Percentiles rank a stretch among this genome's conserved stretches.
Evolutionary conservation across 495 filamentous ascomycete species (phyloP).

Genomic region (Hyaloscypha variabilis): DNA sequence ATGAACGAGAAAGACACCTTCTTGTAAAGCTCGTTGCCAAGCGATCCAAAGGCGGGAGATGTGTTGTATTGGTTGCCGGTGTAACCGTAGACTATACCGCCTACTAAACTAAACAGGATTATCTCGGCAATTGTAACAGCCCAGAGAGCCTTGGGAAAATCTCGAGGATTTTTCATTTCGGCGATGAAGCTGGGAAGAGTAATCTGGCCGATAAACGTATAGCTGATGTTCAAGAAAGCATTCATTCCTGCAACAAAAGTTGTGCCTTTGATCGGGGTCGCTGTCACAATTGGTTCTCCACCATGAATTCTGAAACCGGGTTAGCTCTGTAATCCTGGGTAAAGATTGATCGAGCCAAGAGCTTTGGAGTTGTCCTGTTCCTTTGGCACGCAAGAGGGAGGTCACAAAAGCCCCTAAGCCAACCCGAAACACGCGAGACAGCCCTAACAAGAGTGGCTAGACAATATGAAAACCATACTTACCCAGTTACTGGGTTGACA

Average conservation of each 20-base stretch:
- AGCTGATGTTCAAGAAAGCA: conserved; percentile 87
- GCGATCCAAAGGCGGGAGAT: conserved; percentile 78
- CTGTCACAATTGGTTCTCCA: conserved; percentile 64
- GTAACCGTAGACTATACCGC: conserved; percentile 75
- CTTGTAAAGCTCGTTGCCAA: conserved; percentile 70
- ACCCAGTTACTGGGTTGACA: conserved; percentile 36
- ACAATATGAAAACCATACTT: not conserved
- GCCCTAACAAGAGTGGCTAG: too few species aligned
- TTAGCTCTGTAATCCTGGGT: not conserved
- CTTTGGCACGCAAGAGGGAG: not conserved
- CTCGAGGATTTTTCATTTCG: conserved; percentile 83
- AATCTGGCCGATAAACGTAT: conserved; percentile 93
- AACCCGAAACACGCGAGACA: not conserved
- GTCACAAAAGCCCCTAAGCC: not conserved
- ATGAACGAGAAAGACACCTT: conserved; percentile 90
- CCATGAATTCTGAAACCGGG: conserved; percentile 26
- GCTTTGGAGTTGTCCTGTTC: not conserved
- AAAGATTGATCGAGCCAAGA: not conserved
- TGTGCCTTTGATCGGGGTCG: conserved; percentile 67
- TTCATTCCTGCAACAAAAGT: conserved; percentile 78
- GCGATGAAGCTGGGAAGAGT: conserved; percentile 90
- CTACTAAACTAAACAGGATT: conserved; percentile 77
- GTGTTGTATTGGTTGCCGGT: conserved; percentile 84
- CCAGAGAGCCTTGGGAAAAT: conserved; percentile 89
- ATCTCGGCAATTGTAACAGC: conserved; percentile 85